Conservation (phyloP, 208 protist species). For the Hexamita inflata region DNA sequence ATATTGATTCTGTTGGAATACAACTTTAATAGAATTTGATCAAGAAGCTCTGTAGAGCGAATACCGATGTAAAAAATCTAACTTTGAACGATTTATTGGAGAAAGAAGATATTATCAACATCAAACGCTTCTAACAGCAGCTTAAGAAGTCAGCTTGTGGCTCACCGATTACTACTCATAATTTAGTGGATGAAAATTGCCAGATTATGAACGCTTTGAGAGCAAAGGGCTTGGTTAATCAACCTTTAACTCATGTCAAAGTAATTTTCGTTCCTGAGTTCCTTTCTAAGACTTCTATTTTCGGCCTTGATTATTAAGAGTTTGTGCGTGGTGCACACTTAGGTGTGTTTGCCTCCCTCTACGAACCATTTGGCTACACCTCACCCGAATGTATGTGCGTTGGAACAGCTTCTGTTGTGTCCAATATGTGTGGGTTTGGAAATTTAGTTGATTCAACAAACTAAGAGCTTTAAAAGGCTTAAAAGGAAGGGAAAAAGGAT, state of each 20-base stretch:
- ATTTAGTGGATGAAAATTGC: too few species aligned
- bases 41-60: too few species aligned
- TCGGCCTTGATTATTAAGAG: slow-evolving; percentile 20
- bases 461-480: neutral
- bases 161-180: slow-evolving; percentile 11
- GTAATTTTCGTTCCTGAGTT: slow-evolving; percentile 18
- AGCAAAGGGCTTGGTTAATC: neutral
- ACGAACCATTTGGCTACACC: slow-evolving; percentile 24
- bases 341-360: slow-evolving; percentile 19
- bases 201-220: neutral
- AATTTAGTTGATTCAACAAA: slow-evolving; percentile 8
- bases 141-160: too few species aligned
- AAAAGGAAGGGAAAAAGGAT: neutral
- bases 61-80: too few species aligned
- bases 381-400: slow-evolving; percentile 14
- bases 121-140: slow-evolving; percentile 12
- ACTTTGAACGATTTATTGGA: neutral
- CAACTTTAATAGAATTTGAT: too few species aligned
- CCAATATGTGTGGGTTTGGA: slow-evolving; percentile 26
- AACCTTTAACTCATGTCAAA: neutral
- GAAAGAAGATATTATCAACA: neutral
- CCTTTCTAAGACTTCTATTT: slow-evolving; percentile 15
- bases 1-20: too few species aligned
- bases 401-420: slow-evolving; percentile 4
- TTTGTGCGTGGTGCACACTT: neutral